Conservation (phyloP, 768 basidiomycete genomes). For the Paxillus rubicundulus region DNA sequence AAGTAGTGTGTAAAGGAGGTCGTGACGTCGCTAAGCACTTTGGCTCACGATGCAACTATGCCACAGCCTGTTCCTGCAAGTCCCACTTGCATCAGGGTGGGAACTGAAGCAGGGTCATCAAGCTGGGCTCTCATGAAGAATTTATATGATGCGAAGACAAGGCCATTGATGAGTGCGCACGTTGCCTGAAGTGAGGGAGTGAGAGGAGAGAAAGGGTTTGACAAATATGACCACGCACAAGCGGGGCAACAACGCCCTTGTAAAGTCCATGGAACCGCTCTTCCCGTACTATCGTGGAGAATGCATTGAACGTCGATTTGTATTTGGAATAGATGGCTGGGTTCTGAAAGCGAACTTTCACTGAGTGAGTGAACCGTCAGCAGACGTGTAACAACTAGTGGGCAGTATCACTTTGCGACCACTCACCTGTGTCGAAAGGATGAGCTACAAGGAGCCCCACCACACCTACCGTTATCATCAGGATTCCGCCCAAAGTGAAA, state of each 20-base stretch:
- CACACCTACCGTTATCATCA: constrained; percentile 40
- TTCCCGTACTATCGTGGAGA: constrained; percentile 65
- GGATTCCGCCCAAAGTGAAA: background rate
- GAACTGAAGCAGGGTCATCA: constrained; percentile 42
- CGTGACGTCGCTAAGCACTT: background rate
- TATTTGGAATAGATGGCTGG: constrained; percentile 57
- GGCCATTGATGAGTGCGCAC: constrained; percentile 76
- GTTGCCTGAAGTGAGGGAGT: constrained; percentile 45
- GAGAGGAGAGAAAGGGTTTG: background rate
- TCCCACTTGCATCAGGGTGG: constrained; percentile 68
- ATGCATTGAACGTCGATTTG: constrained; percentile 59
- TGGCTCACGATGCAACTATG: constrained; percentile 68
- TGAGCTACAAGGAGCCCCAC: constrained; percentile 68
- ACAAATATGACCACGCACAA: constrained; percentile 46
- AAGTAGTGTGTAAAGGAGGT: background rate
- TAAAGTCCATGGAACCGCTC: constrained; percentile 68
- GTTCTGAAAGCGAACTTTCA: constrained; percentile 80
- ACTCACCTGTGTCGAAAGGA: constrained; percentile 70
- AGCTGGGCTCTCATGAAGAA: constrained; percentile 72
- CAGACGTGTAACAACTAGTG: background rate
- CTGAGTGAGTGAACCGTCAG: constrained; percentile 32
- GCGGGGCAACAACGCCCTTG: constrained; percentile 76
- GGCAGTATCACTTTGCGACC: background rate
- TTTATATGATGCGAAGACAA: constrained; percentile 83
- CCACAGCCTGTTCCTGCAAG: constrained; percentile 82